A percentile compares a stretch with the other conserved stretches of the same genome.
These are phyloP conservation scores for Cicer cuneatum DNA, from an alignment of 306 rosid genomes.

Conservation along the genomic window DNA sequence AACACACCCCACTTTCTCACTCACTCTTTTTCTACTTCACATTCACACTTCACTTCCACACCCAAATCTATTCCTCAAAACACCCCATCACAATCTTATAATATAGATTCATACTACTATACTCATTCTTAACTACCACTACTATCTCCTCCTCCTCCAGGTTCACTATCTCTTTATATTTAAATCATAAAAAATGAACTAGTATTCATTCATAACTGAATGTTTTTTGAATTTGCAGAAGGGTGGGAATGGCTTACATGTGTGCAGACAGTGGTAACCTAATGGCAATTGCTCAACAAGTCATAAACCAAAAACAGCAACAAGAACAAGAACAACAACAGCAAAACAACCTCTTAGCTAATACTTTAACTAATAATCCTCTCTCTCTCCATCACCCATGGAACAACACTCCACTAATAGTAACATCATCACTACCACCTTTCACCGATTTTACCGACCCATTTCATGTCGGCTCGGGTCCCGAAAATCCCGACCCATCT, in stretches of 20 bases:
- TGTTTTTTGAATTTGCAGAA: too few species aligned
- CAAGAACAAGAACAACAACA: conserved; percentile 80
- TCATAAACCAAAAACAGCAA: conserved; percentile 87
- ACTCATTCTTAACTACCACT: too few species aligned
- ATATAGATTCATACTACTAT: too few species aligned
- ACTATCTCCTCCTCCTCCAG: too few species aligned
- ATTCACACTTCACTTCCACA: conserved; percentile 1
- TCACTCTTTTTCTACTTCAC: not conserved
- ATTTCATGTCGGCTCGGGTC: conserved; percentile 66
- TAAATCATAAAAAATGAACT: too few species aligned
- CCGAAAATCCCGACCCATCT: conserved; percentile 58
- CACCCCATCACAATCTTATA: too few species aligned
- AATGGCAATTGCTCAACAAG: conserved; percentile 99
- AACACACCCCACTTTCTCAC: not conserved
- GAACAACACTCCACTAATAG: conserved; percentile 33
- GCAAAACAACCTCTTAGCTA: conserved; percentile 41
- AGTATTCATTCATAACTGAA: too few species aligned
- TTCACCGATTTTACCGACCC: conserved; percentile 71
- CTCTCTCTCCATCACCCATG: conserved; percentile 72
- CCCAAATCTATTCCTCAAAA: not conserved
- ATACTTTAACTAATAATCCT: conserved; percentile 33
- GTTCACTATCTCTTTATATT: too few species aligned
- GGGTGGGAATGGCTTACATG: conserved; percentile 80
- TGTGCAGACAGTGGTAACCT: conserved; percentile 94
- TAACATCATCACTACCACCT: conserved; percentile 42